A percentile compares a stretch with the other conserved stretches of the same genome.
These are phyloP conservation scores for Penicillium maclennaniae DNA, from an alignment of 495 filamentous ascomycete genomes.

Conservation along the genomic window DNA sequence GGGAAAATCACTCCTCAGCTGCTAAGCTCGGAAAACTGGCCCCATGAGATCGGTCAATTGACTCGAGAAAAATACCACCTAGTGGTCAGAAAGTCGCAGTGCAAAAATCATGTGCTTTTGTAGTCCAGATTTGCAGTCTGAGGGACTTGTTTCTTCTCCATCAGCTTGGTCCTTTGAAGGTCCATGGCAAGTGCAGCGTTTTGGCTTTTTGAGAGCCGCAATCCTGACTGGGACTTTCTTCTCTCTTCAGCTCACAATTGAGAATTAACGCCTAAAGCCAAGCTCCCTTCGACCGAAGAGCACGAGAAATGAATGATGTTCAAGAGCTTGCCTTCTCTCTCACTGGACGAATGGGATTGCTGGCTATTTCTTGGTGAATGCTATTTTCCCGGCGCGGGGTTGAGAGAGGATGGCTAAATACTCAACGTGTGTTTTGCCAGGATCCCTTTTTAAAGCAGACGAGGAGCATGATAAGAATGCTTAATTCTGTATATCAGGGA, in stretches of 20 bases:
- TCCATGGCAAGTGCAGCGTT: neutral
- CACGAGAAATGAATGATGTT: neutral
- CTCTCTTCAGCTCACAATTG: neutral
- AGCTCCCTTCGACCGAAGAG: neutral
- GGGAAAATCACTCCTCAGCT: neutral
- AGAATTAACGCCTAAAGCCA: neutral
- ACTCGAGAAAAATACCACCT: neutral
- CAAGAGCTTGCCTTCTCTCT: neutral
- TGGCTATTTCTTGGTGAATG: neutral
- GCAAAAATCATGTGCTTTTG: neutral
- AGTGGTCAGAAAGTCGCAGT: neutral
- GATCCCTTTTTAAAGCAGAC: neutral
- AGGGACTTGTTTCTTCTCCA: neutral
- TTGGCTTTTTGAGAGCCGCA: neutral
- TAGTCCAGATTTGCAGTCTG: neutral
- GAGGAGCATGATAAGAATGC: neutral
- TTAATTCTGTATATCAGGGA: neutral
- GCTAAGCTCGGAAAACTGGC: neutral
- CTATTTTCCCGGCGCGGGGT: constrained; percentile 19
- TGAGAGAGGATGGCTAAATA: constrained; percentile 8
- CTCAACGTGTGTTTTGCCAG: neutral
- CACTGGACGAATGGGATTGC: constrained; percentile 11
- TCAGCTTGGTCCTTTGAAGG: neutral
- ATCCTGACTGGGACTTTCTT: neutral
- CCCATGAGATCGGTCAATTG: neutral